Evolutionary conservation across 106 monocot species (phyloP), one percentile per base, ranked within the genome.

Genomic region (Dendrobium officinale): DNA sequence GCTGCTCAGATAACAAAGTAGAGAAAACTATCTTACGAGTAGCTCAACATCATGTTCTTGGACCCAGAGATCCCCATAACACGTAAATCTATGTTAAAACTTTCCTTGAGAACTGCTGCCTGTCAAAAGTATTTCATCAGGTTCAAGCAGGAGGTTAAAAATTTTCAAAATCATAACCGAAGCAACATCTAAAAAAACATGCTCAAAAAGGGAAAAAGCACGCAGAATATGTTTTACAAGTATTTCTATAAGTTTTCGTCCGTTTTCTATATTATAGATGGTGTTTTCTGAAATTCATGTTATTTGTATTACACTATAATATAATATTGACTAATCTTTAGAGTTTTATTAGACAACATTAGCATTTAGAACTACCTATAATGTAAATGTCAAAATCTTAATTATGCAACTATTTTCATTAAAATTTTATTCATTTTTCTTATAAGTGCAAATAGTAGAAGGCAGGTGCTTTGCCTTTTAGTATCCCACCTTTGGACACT

Each of bases 61-160:
- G 92, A 88, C 22, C 98, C 95, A 83, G 86, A 86, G 42, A 99
- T 93, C 86, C 98, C 98, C 98, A 99, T 95, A 20, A 99, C 92
- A 61, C 98, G 95, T 85, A 99, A 85, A 81, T 99, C 98, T 81
- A 99, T 99, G 64, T 99, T 99, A 77, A 91, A 88, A 17, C 92
- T 87, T 85, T 93, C 95, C 81, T 99, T 99, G 9, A 99, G 90
- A 83, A 86, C 81, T 48, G 89, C 95, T 67, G 90, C 88, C 98
- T 99, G 91, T 49, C 82, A 85, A 79, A 13, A 19, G 27, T 77
- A 22, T 72, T 78, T 42, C 18, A 75, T 79, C 43, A 83, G 19
- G 64, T 33, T 74, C 33, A 70, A 70, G 33, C 9, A 37, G 70
- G 70, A 37, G 37, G 27, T 70, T 70, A 70, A 11, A 70, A 70